A percentile compares a stretch with the other conserved stretches of the same genome.
These are phyloP conservation scores for Plasmodium gallinaceum DNA, from an alignment of 169 alveolate genomes.

Conservation along the genomic window DNA sequence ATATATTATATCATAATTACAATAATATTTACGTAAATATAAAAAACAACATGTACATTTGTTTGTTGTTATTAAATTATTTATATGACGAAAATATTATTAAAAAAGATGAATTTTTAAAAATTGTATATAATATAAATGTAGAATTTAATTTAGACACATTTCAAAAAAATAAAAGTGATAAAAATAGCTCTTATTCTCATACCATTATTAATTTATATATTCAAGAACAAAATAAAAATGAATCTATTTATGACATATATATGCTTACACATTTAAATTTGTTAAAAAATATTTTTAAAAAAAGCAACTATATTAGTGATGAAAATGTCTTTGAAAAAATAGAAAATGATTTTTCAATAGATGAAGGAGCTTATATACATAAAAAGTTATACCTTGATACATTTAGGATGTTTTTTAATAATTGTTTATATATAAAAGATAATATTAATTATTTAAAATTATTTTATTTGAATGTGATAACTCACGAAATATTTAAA, in stretches of 20 bases:
- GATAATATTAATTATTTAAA: constrained; percentile 26
- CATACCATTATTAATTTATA: constrained; percentile 27
- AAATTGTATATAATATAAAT: constrained; percentile 41
- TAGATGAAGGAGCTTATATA: constrained; percentile 37
- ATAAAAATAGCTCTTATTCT: constrained; percentile 14
- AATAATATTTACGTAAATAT: constrained; percentile 38
- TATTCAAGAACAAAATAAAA: constrained; percentile 28
- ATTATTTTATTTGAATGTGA: constrained; percentile 52
- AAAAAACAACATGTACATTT: constrained; percentile 38
- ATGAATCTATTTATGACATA: constrained; percentile 28
- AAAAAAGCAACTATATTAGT: constrained; percentile 35
- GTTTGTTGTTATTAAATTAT: constrained; percentile 56
- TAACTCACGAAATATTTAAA: constrained; percentile 34
- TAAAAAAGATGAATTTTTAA: constrained; percentile 19
- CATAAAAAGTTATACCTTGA: constrained; percentile 17
- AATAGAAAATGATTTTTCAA: constrained; percentile 17
- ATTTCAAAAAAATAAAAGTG: not conserved
- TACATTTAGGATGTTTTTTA: constrained; percentile 37
- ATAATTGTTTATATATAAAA: constrained; percentile 13
- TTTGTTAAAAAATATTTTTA: constrained; percentile 44
- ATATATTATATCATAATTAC: constrained; percentile 39
- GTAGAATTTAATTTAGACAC: constrained; percentile 8
- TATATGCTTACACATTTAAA: constrained; percentile 41
- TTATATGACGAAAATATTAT: constrained; percentile 57
- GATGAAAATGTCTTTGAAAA: constrained; percentile 14